Evolutionary conservation across 768 basidiomycete species (phyloP).

Genomic region (Russula sp.): DNA sequence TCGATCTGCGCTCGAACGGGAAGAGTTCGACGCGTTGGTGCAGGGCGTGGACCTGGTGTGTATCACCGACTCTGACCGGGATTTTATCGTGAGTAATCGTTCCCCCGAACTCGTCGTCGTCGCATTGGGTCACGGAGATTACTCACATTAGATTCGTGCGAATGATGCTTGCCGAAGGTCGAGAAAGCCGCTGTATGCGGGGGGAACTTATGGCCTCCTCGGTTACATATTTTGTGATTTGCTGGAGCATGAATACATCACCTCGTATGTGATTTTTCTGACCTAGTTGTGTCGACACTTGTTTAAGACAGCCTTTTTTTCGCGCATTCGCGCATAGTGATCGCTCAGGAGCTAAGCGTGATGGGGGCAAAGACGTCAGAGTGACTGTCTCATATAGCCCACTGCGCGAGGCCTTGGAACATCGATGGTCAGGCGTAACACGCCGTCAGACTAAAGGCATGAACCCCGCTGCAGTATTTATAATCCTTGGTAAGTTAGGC

Average conservation of each 20-base stretch:
- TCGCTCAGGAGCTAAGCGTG: slow-evolving; percentile 54
- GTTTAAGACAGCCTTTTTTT: slow-evolving; percentile 16
- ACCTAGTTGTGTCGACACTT: not conserved
- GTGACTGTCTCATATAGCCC: slow-evolving; percentile 62
- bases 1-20: slow-evolving; percentile 46
- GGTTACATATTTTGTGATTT: slow-evolving; percentile 97
- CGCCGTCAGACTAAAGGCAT: slow-evolving; percentile 78
- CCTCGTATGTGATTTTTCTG: slow-evolving; percentile 56
- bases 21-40: slow-evolving; percentile 56
- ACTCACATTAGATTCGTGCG: slow-evolving; percentile 58
- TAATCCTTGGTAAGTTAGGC: slow-evolving; percentile 68
- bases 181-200: slow-evolving; percentile 83
- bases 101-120: slow-evolving; percentile 8
- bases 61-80: slow-evolving; percentile 72
- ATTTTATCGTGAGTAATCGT: slow-evolving; percentile 64
- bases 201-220: slow-evolving; percentile 83
- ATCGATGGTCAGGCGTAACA: slow-evolving; percentile 67
- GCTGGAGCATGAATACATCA: slow-evolving; percentile 79
- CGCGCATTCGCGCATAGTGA: slow-evolving; percentile 43
- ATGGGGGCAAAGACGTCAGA: slow-evolving; percentile 57
- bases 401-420: slow-evolving; percentile 57
- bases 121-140: slow-evolving; percentile 13
- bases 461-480: slow-evolving; percentile 71
- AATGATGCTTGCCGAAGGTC: slow-evolving; percentile 77
- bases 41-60: slow-evolving; percentile 80